Percentiles rank a stretch among this genome's conserved stretches.
Conservation (phyloP, 169 alveolate species). For the Cryptosporidium canis region DNA sequence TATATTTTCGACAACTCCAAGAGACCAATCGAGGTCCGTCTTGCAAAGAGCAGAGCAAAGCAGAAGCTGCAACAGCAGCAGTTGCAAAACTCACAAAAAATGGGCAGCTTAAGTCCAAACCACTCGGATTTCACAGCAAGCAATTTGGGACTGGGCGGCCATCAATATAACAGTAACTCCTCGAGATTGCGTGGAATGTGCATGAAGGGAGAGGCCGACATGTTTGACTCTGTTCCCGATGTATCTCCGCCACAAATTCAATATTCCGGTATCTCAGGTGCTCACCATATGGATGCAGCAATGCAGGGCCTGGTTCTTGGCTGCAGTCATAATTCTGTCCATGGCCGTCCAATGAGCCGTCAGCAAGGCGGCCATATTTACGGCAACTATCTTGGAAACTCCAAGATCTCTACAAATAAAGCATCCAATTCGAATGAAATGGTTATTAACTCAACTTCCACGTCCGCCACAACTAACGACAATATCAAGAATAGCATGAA, state of each 20-base stretch:
- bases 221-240: not conserved
- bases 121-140: not conserved
- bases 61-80: conserved; percentile 19
- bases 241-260: not conserved
- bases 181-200: not conserved
- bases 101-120: not conserved
- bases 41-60: conserved; percentile 53
- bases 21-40: conserved; percentile 67
- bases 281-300: not conserved
- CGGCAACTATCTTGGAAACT: not conserved
- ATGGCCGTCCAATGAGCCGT: not conserved
- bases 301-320: not conserved
- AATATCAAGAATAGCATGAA: not conserved
- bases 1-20: conserved; percentile 51
- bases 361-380: not conserved
- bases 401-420: not conserved
- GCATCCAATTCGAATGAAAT: not conserved
- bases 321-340: not conserved
- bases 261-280: not conserved
- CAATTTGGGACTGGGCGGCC: not conserved
- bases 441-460: not conserved
- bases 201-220: not conserved
- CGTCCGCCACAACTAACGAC: not conserved
- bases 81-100: not conserved
- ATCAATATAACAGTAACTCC: not conserved